Evolutionary conservation across 129 eudicot genomes (phyloP).

Genomic region (Logfia minima): DNA sequence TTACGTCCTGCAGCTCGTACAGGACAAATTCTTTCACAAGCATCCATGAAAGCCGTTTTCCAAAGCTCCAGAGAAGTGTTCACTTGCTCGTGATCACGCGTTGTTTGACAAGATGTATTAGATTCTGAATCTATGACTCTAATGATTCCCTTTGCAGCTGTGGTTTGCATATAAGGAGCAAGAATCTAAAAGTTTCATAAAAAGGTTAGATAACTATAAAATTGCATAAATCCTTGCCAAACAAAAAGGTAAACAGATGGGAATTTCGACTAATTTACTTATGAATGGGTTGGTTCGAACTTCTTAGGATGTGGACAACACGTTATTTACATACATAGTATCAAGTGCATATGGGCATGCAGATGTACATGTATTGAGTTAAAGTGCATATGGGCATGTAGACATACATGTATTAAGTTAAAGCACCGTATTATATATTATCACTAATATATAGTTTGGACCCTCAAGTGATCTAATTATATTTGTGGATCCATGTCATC

Average conservation of each 20-base stretch:
- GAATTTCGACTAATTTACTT: not conserved
- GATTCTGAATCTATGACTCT: conserved; percentile 35
- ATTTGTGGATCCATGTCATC: no score
- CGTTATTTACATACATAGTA: no score
- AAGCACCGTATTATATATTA: no score
- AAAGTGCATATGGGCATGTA: no score
- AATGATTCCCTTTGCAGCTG: conserved; percentile 50
- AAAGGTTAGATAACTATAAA: conserved; percentile 4
- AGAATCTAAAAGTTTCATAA: conserved; percentile 52
- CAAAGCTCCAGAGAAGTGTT: conserved; percentile 71
- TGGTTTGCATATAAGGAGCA: conserved; percentile 85
- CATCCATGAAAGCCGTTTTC: conserved; percentile 84
- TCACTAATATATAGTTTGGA: no score
- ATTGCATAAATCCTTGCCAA: not conserved
- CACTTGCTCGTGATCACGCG: conserved; percentile 46
- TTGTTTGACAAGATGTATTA: conserved; percentile 32
- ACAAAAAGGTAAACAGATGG: not conserved
- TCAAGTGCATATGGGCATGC: no score
- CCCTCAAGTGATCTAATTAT: no score
- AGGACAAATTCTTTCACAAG: conserved; percentile 86
- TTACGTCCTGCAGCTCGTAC: conserved; percentile 80
- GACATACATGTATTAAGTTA: no score
- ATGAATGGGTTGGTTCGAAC: no score
- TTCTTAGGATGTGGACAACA: no score
- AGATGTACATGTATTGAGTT: no score